Evolutionary conservation across 1,139 yeast species (phyloP), one percentile per base, ranked within the genome.

Genomic region (Pichia sp.): DNA sequence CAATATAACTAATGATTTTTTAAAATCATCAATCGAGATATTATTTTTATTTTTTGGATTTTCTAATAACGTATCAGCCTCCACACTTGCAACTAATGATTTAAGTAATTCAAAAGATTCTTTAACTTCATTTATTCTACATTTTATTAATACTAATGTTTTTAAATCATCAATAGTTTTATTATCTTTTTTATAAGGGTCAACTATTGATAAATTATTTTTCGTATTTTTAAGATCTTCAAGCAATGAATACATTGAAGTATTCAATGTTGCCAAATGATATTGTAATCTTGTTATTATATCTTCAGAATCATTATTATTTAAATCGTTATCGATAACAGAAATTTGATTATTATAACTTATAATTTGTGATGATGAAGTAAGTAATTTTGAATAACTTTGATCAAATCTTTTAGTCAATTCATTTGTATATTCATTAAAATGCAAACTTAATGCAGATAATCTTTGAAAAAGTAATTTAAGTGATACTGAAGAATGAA

Each of bases 361-460:
- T 5, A 71, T 65, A 23, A 70, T 61, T 3, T 70, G 48, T 24
- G 46, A 61, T 22, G 73, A 65, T 20, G 74, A 62, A 22, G 58
- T 65, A 40, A 72, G 70, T 38, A 80, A 56, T 34, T 63, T 64
- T 41, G 66, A 68, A 48, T 81, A 66, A 42, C 72, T 71, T 12
- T 66, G 57, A 53, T 77, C 74, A 49, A 80, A 64, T 49, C 77
- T 77, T 24, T 63, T 63, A 0, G 80, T 70, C 20, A 81, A 60
- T 51, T 77, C 79, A 54, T 71, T 76, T 2, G 83, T 76, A 53
- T 78, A 76, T 58, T 72, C 79, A 57, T 82, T 87, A 47, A 82
- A 61, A 53, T 80, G 83, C 4, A 80, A 70, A 22, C 79, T 65
- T 34, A 82, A 64, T 3, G 68, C 52, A 3, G 70, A 57, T 20